Percentiles rank a stretch among this genome's conserved stretches.
These are phyloP conservation scores for Sesbania bispinosa DNA, from an alignment of 306 rosid species.

Conservation along the genomic window DNA sequence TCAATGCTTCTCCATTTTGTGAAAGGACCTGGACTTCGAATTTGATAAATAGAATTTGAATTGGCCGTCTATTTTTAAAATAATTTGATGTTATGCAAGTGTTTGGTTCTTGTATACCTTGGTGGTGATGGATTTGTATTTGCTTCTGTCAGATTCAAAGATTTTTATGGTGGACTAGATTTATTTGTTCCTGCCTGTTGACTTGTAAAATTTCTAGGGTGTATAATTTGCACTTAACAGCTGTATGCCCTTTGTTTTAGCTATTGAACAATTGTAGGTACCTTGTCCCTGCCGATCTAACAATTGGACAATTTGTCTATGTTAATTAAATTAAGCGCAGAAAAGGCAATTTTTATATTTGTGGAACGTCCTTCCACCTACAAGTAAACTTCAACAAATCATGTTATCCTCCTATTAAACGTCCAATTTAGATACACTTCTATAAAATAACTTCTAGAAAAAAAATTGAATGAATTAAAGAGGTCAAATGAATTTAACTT, in stretches of 20 bases:
- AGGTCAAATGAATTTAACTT: too few species aligned
- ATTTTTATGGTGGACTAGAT: not conserved
- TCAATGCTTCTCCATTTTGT: not conserved
- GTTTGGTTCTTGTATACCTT: slow-evolving; percentile 1
- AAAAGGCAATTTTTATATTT: slow-evolving; percentile 87
- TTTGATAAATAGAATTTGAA: not conserved
- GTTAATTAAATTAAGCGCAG: slow-evolving; percentile 84
- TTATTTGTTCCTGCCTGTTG: slow-evolving; percentile 4
- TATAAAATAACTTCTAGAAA: too few species aligned
- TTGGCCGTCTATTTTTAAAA: not conserved
- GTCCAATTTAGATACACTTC: too few species aligned
- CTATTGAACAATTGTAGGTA: slow-evolving; percentile 49
- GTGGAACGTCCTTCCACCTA: slow-evolving; percentile 94
- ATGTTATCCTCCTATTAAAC: not conserved
- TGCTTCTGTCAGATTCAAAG: not conserved
- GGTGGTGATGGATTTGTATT: not conserved
- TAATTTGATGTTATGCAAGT: not conserved
- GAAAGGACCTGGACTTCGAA: not conserved
- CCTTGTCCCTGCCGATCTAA: slow-evolving; percentile 88
- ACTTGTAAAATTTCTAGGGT: not conserved
- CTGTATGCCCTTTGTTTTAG: not conserved
- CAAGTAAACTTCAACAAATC: slow-evolving; percentile 48
- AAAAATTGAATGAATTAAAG: too few species aligned
- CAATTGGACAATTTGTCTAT: slow-evolving; percentile 88
- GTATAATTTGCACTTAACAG: not conserved